phyloP scores from a whole-genome alignment of 2,329 filamentous ascomycete species.

The Grosmannia clavigera region DNA sequence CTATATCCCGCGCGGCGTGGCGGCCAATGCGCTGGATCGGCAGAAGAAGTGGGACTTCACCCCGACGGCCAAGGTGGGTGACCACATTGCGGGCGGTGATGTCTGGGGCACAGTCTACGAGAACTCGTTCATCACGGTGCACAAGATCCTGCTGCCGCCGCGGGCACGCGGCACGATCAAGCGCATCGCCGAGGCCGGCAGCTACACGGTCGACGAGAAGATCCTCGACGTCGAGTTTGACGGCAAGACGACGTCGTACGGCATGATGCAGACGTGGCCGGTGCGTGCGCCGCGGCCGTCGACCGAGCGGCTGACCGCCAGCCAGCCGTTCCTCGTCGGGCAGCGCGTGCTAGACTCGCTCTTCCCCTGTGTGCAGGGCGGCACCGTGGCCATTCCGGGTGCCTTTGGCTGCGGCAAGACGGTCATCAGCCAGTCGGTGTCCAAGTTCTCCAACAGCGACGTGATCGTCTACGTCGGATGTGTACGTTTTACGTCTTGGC shows the following conservation, averaged over 20 bases:
- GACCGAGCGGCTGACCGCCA: conserved; percentile 81
- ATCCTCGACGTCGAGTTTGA: conserved; percentile 95
- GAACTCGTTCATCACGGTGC: conserved; percentile 86
- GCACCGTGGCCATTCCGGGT: conserved; percentile 94
- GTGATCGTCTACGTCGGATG: conserved; percentile 95
- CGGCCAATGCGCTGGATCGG: conserved; percentile 77
- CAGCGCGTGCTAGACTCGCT: conserved; percentile 93
- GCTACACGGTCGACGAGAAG: conserved; percentile 88
- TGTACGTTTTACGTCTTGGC: conserved; percentile 17
- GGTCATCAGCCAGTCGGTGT: conserved; percentile 95
- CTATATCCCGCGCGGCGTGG: conserved; percentile 93
- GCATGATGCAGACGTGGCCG: conserved; percentile 99
- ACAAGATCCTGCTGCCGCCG: conserved; percentile 87
- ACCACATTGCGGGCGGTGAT: conserved; percentile 93
- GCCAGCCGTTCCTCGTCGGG: conserved; percentile 87
- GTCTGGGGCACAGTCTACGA: conserved; percentile 92
- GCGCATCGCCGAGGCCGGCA: conserved; percentile 75
- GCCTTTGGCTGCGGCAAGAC: conserved; percentile 99
- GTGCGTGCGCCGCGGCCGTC: conserved; percentile 90
- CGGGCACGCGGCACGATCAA: conserved; percentile 86
- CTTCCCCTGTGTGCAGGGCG: conserved; percentile 92
- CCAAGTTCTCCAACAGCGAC: conserved; percentile 99
- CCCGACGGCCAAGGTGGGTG: conserved; percentile 82
- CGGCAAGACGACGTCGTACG: conserved; percentile 83
- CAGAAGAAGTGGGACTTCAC: conserved; percentile 95